A percentile compares a stretch with the other conserved stretches of the same genome.
Conservation (phyloP, 1,284 basidiomycete species). For the Violaceomyces palustris region DNA sequence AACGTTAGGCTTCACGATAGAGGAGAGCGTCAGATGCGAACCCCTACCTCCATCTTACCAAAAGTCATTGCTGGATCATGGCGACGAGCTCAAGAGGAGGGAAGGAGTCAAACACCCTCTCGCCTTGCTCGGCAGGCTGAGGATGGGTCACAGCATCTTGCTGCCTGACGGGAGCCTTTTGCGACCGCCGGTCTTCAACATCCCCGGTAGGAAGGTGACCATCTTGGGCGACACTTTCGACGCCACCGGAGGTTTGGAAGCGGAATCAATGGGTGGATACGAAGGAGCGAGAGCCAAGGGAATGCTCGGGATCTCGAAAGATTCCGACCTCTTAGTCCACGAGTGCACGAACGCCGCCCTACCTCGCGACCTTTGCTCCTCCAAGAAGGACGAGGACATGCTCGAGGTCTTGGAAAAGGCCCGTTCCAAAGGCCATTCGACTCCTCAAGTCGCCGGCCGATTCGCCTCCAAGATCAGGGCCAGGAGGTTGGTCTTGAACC, state of each 20-base stretch:
- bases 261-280: too few species aligned
- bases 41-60: slow-evolving; percentile 20
- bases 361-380: slow-evolving; percentile 16
- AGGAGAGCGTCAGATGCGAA: slow-evolving; percentile 28
- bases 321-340: slow-evolving; percentile 46
- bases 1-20: slow-evolving; percentile 44
- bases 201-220: slow-evolving; percentile 45
- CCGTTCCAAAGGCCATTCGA: slow-evolving; percentile 37
- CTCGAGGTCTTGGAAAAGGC: slow-evolving; percentile 31
- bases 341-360: slow-evolving; percentile 50
- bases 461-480: slow-evolving; percentile 42
- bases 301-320: slow-evolving; percentile 14
- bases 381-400: slow-evolving; percentile 20
- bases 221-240: slow-evolving; percentile 49
- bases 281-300: slow-evolving; percentile 9
- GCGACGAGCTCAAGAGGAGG: slow-evolving; percentile 21
- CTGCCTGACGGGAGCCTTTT: slow-evolving; percentile 44
- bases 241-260: slow-evolving; percentile 31
- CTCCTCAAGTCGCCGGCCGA: slow-evolving; percentile 41
- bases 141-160: slow-evolving; percentile 23
- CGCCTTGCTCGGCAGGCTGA: slow-evolving; percentile 31
- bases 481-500: slow-evolving; percentile 39
- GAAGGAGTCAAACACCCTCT: slow-evolving; percentile 43
- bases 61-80: slow-evolving; percentile 37
- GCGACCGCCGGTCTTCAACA: slow-evolving; percentile 33